Evolutionary conservation across 495 filamentous ascomycete species (phyloP).

Genomic region (Letharia lupina): DNA sequence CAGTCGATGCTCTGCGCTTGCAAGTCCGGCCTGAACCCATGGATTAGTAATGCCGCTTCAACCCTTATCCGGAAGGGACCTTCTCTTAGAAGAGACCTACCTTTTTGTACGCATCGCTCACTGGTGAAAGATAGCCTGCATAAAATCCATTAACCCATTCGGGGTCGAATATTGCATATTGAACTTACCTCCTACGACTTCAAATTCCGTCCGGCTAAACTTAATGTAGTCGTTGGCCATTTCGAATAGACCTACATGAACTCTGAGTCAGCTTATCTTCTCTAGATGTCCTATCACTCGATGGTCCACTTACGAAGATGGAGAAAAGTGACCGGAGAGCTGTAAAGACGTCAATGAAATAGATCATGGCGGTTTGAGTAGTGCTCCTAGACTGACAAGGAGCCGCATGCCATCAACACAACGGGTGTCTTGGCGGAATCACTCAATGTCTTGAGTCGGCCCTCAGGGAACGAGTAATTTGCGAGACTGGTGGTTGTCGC

Average conservation of each 20-base stretch:
- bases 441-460: conserved; percentile 59
- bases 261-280: neutral
- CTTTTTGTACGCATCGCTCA: conserved; percentile 22
- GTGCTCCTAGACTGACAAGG: conserved; percentile 77
- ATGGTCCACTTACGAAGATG: conserved; percentile 7
- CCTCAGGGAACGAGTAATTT: conserved; percentile 64
- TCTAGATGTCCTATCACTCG: neutral
- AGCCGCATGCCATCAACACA: conserved; percentile 82
- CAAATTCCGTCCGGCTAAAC: conserved; percentile 28
- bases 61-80: neutral
- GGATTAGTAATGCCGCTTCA: neutral
- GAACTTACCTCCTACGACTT: conserved; percentile 18
- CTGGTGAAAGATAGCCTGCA: conserved; percentile 20
- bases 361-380: conserved; percentile 49
- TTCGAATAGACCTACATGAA: conserved; percentile 39
- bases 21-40: conserved; percentile 38
- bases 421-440: conserved; percentile 66
- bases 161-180: neutral
- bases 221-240: conserved; percentile 22
- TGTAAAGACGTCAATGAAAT: conserved; percentile 1
- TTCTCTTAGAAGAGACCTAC: conserved; percentile 42
- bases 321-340: conserved; percentile 14
- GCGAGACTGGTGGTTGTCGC: conserved; percentile 31
- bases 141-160: neutral
- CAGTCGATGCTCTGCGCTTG: conserved; percentile 46